phyloP scores from a whole-genome alignment of 495 filamentous ascomycete genomes.

The Entonaema liquescens region DNA sequence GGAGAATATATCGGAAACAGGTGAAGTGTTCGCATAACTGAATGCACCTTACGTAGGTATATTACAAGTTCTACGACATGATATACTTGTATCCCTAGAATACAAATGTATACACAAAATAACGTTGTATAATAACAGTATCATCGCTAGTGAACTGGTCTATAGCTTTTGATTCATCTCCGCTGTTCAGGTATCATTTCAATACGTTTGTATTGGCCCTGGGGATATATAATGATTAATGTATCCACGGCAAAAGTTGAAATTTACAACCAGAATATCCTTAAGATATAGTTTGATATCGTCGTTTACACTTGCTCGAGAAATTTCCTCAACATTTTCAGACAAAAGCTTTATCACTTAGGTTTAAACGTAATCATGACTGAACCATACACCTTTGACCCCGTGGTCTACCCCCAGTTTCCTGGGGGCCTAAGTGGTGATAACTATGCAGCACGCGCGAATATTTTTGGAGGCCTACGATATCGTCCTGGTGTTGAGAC shows the following conservation, averaged over 20 bases:
- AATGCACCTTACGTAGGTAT: neutral
- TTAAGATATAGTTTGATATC: neutral
- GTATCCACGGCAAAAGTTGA: neutral
- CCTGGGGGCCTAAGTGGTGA: neutral
- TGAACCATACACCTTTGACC: neutral
- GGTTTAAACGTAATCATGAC: neutral
- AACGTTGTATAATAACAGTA: neutral
- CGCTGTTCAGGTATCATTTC: neutral
- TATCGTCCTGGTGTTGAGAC: neutral
- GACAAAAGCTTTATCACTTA: neutral
- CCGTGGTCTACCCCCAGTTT: neutral
- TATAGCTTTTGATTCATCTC: neutral
- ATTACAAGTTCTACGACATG: neutral
- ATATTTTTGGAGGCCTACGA: neutral
- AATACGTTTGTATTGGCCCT: neutral
- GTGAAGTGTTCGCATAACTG: neutral
- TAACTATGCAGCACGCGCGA: neutral
- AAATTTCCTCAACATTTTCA: neutral
- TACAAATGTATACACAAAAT: neutral
- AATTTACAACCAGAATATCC: neutral
- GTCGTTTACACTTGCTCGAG: neutral
- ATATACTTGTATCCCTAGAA: constrained; percentile 6
- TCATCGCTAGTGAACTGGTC: neutral
- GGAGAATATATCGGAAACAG: neutral
- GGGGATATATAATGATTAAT: neutral